Evolutionary conservation across 306 rosid species (phyloP), one percentile per base, ranked within the genome.

Genomic region (Lathyrus sativus): DNA sequence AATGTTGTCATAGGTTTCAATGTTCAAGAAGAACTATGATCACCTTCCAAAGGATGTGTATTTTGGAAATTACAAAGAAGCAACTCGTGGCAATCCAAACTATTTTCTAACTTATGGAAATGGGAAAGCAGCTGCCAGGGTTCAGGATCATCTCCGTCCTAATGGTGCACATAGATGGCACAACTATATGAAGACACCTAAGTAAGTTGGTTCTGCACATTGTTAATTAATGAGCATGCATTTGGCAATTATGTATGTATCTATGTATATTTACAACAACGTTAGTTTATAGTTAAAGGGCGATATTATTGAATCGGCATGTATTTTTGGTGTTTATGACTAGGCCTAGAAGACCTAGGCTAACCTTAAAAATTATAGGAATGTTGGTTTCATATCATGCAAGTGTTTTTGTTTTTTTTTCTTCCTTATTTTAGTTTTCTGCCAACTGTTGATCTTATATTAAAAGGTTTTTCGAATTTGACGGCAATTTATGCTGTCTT

Each of bases 151-250:
- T 84, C 99, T 95, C 55, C 99, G 96, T 65, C 97, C 99, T 19
- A 88, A 95, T 63, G 99, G 97, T 59, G 99, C 99, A 80, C 99
- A 95, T 71, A 86, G 96, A 83, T 92, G 98, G 98, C 96, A 92
- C 82, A 92, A 92, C 80, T 89, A 89, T 77, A 89, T 92, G 98
- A 92, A 89, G 86, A 54, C 92, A 7, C 98, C 96, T 14, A 76
- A 77, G 98, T 92, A 89, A 62, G 89, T 67, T 70, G 48, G 33
- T 70, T 75, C 72, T 69, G 45, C 69, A 41, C 51, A 38, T 58
- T 67, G 33, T 49, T 70, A n/a, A n/a, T 66, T 62, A 39, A 68
- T 81, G 62, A 49, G 35, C 75, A 45, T 19, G 65, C 73, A 13
- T 54, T 41, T 58, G 42, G 33, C 37, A 68, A 68, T n/a, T 17